These are phyloP conservation scores for Fraxinus nigra DNA, from an alignment of 305 asterid genomes.

Conservation along the genomic window DNA sequence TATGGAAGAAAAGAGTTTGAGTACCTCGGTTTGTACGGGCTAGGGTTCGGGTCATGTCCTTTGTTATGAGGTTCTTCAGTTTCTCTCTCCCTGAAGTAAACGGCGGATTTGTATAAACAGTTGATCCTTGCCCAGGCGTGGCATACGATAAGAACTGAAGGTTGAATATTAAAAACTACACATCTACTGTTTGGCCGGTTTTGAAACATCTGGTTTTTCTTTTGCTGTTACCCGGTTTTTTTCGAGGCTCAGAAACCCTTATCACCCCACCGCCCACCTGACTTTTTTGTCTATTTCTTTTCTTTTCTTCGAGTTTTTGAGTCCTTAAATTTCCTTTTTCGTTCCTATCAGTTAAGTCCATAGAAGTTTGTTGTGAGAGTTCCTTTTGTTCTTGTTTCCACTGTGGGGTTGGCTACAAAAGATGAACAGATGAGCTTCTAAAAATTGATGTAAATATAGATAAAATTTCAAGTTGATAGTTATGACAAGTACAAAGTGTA, in stretches of 20 bases:
- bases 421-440: not conserved
- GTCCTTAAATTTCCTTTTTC: not conserved
- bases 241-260: not conserved
- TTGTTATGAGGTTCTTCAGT: constrained; percentile 15
- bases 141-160: not conserved
- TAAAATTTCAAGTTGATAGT: not conserved
- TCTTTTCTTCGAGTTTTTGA: not conserved
- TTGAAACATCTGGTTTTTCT: not conserved
- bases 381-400: not conserved
- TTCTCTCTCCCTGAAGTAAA: not conserved
- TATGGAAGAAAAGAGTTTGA: not conserved
- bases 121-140: not conserved
- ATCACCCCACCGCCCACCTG: not conserved
- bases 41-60: constrained; percentile 27
- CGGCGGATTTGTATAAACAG: not conserved
- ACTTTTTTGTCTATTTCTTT: not conserved
- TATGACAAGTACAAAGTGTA: not conserved
- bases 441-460: not conserved
- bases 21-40: constrained; percentile 33
- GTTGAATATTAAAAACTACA: not conserved
- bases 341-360: not conserved
- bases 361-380: not conserved
- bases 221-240: not conserved
- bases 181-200: not conserved
- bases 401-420: not conserved